Base-by-base conservation (phyloP, 495 filamentous ascomycete genomes). In the Aspergillus ostianus region DNA sequence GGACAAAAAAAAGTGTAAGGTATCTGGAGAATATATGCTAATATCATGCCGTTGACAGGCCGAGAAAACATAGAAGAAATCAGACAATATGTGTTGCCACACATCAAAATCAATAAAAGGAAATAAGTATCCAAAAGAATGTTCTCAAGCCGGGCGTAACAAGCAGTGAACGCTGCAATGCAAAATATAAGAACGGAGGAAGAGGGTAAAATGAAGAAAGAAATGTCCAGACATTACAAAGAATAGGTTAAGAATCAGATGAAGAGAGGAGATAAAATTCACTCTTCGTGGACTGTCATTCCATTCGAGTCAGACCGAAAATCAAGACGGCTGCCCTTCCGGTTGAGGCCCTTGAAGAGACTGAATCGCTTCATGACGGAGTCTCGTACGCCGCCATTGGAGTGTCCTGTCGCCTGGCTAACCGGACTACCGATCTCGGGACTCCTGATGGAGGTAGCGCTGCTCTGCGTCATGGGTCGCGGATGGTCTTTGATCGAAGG, bases 311-410 rank as follows among this genome's bases (percentile, higher is more conserved):
- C 69, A 41, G 53, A 48, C 52, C 52, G 68, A 48, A 80, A 77
- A 64, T 80, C 76, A 58, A 74, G 67, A 27, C 76, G 77, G 61
- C 77, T 80, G 56, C 51, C 64, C 67, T 80, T 80, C 48, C 74
- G 72, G 20, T 76, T 71, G 53, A 80, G 72, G 13, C 76, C 77
- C 59, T 75, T 78, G 56, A 80, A 67, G 20, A 79, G 61, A 60
- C 77, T 80, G 64, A 79, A 76, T 60, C 77, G 67, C 56, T 74
- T 80, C 67, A 76, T 72, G 20, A 82, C 73, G 52, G 78, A 80
- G 58, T 80, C 79, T 46, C 75, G 70, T 53, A 71, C 69, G 41
- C 69, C 70, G n/a, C 64, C 58, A 48, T 63, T 59, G 44, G 63
- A 41, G 20, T 63, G 55, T 53, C 51, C 49, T 12, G 48, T 50